A percentile compares a stretch with the other conserved stretches of the same genome.
Evolutionary conservation across 1,284 basidiomycete species (phyloP).

Genomic region (Papiliotrema flavescens): DNA sequence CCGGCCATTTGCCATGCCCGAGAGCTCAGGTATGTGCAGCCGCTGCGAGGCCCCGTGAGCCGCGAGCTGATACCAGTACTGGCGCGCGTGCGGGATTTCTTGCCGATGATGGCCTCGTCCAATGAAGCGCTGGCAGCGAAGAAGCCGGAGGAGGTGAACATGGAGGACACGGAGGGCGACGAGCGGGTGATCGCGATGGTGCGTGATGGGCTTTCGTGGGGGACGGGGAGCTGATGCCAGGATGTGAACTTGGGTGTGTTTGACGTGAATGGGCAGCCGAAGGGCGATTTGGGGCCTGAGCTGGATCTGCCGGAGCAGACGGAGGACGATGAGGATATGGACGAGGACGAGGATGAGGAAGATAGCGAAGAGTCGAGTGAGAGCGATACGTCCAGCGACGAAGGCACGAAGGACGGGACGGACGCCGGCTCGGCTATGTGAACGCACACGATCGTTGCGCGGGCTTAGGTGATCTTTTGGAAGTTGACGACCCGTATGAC

Average conservation of each 20-base stretch:
- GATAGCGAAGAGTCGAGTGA: too few relatives aligned
- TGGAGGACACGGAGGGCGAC: conserved; percentile 27
- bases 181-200: conserved; percentile 32
- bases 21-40: not conserved
- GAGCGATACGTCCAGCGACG: too few relatives aligned
- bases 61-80: conserved; percentile 17
- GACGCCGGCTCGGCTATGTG: too few relatives aligned
- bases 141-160: conserved; percentile 30
- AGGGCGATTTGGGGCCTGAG: conserved; percentile 27
- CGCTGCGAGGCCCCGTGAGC: not conserved
- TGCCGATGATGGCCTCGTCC: conserved; percentile 32
- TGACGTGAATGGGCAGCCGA: conserved; percentile 24
- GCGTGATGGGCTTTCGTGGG: too few relatives aligned
- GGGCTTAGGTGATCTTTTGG: too few relatives aligned
- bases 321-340: conserved; percentile 5
- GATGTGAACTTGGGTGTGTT: conserved; percentile 44
- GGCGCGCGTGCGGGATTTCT: conserved; percentile 35
- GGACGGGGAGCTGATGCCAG: conserved; percentile 7
- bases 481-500: not conserved
- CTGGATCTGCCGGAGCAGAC: conserved; percentile 17
- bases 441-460: not conserved
- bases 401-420: too few relatives aligned
- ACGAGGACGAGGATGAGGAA: not conserved
- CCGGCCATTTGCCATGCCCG: not conserved
- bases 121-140: conserved; percentile 29